Conservation (phyloP, 257 asterid genomes). For the Cynanchum wilfordii region DNA sequence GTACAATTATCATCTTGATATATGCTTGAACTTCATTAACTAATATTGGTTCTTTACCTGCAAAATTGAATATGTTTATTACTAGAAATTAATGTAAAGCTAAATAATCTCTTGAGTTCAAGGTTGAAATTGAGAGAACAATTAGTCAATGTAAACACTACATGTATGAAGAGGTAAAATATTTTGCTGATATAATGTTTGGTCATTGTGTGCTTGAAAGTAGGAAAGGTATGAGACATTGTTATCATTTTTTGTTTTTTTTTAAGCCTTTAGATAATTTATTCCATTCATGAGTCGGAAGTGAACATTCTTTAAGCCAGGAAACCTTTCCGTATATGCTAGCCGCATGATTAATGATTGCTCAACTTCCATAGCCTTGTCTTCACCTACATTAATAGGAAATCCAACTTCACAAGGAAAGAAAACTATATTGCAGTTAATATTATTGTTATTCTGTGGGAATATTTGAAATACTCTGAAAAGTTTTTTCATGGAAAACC, state of each 20-base stretch:
- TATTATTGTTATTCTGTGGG: background rate
- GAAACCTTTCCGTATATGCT: background rate
- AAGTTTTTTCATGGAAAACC: background rate
- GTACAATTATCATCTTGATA: background rate
- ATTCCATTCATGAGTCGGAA: background rate
- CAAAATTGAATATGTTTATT: background rate
- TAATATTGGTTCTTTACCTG: background rate
- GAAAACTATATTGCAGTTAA: background rate
- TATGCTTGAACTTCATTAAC: background rate
- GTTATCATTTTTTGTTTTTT: background rate
- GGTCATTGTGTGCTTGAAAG: background rate
- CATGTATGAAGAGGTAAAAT: background rate
- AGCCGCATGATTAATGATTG: background rate
- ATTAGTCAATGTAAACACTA: background rate
- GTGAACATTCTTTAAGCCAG: background rate
- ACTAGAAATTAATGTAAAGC: background rate
- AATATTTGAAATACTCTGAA: background rate
- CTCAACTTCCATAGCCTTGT: background rate
- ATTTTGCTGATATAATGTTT: background rate
- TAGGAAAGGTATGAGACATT: background rate
- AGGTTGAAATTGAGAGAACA: background rate
- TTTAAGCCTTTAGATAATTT: background rate
- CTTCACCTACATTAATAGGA: background rate
- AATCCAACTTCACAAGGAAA: background rate
- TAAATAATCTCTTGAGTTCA: background rate